Base-by-base conservation (phyloP, 1,139 yeast species). In the Scheffersomyces stambukii region DNA sequence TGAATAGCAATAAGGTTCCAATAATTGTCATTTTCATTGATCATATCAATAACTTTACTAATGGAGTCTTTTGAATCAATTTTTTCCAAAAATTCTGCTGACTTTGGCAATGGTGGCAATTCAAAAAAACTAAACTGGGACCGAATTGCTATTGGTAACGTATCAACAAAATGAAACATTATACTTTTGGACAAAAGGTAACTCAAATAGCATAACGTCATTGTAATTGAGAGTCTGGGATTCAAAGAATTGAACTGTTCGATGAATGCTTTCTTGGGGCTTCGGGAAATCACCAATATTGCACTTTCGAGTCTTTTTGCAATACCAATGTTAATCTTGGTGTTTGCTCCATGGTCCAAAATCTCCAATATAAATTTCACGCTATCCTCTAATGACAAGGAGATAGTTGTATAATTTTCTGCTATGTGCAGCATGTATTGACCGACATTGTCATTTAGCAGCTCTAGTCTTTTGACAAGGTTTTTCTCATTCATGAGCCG, bases 71-170 rank as follows among this genome's bases (percentile, higher is more conserved):
- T 24, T 8, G 23, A 25, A 2, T 25, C 21, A 16, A 25, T 27
- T 15, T 25, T 30, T 5, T 43, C 45, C n/a, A 37, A 30, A 16
- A 45, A 34, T 21, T 36, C 46, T 23, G 29, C 37, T 8, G 50
- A 40, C 30, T 48, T 56, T 2, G 66, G 43, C 9, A 57, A 34
- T 3, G 66, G 66, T 3, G 67, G 64, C 13, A 57, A 38, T 3
- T 33, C 30, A 13, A 52, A 44, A 4, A 28, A 34, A 4, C 33
- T 29, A 29, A 50, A 52, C 16, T 38, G 41, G 9, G 30, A 24
- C 3, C 26, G 15, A 6, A 51, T 35, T 1, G 42, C 31, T 8
- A 30, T 27, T 5, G 60, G 57, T 12, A 54, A 29, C 1, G 28
- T 29, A 11, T 33, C 36, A 4, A 31, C 28, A 21, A 29, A 37